phyloP scores from a whole-genome alignment of 805 yeast genomes.

The Wickerhamiella nectarea region DNA sequence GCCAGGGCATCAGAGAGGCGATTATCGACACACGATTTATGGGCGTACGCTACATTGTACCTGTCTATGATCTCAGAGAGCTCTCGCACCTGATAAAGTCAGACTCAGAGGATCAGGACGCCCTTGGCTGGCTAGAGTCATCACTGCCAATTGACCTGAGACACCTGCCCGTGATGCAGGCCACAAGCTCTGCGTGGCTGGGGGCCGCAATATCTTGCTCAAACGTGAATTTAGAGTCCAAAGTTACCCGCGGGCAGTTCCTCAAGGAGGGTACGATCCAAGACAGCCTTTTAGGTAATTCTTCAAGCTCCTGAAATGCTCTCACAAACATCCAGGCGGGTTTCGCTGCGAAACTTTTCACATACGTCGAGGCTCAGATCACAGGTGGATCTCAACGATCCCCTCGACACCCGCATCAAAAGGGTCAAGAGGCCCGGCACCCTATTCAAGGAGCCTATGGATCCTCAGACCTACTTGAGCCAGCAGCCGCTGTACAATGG shows the following conservation, averaged over 20 bases:
- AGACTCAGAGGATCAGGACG: not conserved
- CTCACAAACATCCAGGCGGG: not conserved
- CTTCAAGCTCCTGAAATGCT: not conserved
- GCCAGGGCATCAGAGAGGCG: slow-evolving; percentile 7
- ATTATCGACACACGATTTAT: slow-evolving; percentile 5
- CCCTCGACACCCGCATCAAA: slow-evolving; percentile 31
- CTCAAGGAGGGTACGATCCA: not conserved
- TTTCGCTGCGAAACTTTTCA: slow-evolving; percentile 2
- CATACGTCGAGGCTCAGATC: slow-evolving; percentile 10
- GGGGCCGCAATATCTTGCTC: slow-evolving; percentile 3
- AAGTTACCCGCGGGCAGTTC: not conserved
- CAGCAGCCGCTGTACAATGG: slow-evolving; percentile 51
- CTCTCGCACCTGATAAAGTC: slow-evolving; percentile 11
- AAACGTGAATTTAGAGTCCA: not conserved
- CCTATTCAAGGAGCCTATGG: slow-evolving; percentile 34
- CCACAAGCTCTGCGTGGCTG: not conserved
- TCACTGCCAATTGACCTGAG: slow-evolving; percentile 2
- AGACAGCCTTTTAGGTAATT: not conserved
- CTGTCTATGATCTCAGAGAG: slow-evolving; percentile 19
- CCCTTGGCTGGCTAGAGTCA: not conserved
- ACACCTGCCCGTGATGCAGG: not conserved
- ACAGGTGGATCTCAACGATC: slow-evolving; percentile 23
- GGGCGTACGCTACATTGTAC: slow-evolving; percentile 13
- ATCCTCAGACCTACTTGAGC: slow-evolving; percentile 39
- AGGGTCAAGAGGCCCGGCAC: slow-evolving; percentile 32